phyloP scores from a whole-genome alignment of 2,329 filamentous ascomycete genomes.

The Sordariomycetes sp. region DNA sequence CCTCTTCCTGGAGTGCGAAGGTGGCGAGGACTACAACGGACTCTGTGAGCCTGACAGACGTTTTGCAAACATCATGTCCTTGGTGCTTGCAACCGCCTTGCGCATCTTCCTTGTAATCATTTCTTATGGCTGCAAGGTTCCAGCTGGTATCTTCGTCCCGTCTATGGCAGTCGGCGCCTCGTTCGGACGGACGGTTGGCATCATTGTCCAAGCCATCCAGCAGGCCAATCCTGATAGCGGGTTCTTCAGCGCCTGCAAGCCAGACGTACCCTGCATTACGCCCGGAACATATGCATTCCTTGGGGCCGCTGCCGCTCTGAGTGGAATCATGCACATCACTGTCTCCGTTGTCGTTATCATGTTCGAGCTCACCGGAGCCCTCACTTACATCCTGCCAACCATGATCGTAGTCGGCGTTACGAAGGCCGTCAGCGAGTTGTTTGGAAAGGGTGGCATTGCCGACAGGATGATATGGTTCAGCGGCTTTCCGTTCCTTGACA shows the following conservation, averaged over 20 bases:
- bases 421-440: slow-evolving; percentile 82
- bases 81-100: slow-evolving; percentile 71
- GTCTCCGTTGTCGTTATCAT: slow-evolving; percentile 97
- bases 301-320: slow-evolving; percentile 82
- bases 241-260: slow-evolving; percentile 83
- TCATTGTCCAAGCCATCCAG: slow-evolving; percentile 82
- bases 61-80: slow-evolving; percentile 67
- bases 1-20: slow-evolving; percentile 87
- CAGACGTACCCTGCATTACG: slow-evolving; percentile 91
- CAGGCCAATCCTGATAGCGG: slow-evolving; percentile 72
- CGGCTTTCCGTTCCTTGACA: slow-evolving; percentile 92
- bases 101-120: slow-evolving; percentile 83
- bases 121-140: slow-evolving; percentile 96
- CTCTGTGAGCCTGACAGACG: slow-evolving; percentile 75
- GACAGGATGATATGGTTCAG: slow-evolving; percentile 99
- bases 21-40: slow-evolving; percentile 77
- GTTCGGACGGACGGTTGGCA: slow-evolving; percentile 89
- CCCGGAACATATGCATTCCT: slow-evolving; percentile 95
- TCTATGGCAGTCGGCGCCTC: slow-evolving; percentile 96
- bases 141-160: slow-evolving; percentile 94
- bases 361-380: slow-evolving; percentile 95
- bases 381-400: slow-evolving; percentile 93
- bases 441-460: slow-evolving; percentile 93
- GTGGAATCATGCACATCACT: slow-evolving; percentile 97
- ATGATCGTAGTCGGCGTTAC: slow-evolving; percentile 99